Base-by-base conservation (phyloP, 371 early-diverging fungal genomes). In the Mortierella sp. region DNA sequence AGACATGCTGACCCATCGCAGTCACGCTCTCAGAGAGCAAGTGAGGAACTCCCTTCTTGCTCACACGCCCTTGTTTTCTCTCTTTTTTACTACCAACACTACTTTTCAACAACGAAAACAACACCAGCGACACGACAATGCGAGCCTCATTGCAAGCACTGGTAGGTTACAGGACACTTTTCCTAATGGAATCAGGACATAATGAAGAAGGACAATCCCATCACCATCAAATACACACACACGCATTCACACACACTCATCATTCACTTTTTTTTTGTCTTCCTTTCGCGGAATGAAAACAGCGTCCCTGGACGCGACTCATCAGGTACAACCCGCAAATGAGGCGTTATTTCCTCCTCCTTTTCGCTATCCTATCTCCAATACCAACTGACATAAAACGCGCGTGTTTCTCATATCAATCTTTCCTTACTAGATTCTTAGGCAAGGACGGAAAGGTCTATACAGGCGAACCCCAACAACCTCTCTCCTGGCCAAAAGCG, bases 401-500 rank as follows among this genome's bases (percentile, higher is more conserved):
- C 45, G 60, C 60, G 60, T 31, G 4, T 28, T 16, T n/a, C 42
- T 38, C 42, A 38, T 38, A 38, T 38, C 26, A n/a, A 0, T 45
- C 47, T 9, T 47, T 21, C 42, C 42, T 63, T 24, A 7, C 4
- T 58, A 91, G 92, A 55, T 91, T 92, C 70, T 73, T 88, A 71
- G 90, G 89, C 58, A 82, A 87, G 38, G 85, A 90, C 72, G 90
- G 91, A 24, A 90, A 90, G 71, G 80, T 89, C 28, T 88, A 89
- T 58, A 84, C 85, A 3, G 92, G 92, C 3, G 89, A 92, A 75
- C 92, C 91, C 9, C 74, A 77, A 19, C 57, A 45, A 3, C 77
- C 86, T 0, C 60, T 85, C 9, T 8, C 73, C 3, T 85, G 86
- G 86, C 80, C 86, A 26, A 80, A 76, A 28, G 73, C 65, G 26